A percentile compares a stretch with the other conserved stretches of the same genome.
Evolutionary conservation across 495 filamentous ascomycete genomes (phyloP).

Genomic region (Neurospora sp.): DNA sequence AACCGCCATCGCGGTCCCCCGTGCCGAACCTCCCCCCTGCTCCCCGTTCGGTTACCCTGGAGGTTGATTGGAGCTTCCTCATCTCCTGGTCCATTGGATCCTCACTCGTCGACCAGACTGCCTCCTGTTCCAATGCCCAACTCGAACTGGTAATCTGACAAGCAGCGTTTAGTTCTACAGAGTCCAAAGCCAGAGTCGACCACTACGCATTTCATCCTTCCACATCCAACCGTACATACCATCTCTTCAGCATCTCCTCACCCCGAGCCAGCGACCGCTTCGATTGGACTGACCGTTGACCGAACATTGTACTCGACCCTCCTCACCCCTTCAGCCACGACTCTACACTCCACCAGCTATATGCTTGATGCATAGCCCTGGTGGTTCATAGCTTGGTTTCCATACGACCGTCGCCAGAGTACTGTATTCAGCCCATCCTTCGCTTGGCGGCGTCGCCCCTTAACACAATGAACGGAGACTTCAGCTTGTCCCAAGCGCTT

Average conservation of each 20-base stretch:
- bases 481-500: slow-evolving; percentile 85
- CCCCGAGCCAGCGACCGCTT: background rate
- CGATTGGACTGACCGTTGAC: background rate
- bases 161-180: background rate
- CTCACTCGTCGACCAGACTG: background rate
- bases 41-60: background rate
- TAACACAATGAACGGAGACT: slow-evolving; percentile 70
- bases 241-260: background rate
- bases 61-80: background rate
- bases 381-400: background rate
- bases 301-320: background rate
- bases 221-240: background rate
- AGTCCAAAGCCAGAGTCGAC: background rate
- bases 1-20: background rate
- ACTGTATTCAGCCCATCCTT: background rate
- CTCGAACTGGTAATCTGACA: background rate
- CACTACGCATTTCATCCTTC: background rate
- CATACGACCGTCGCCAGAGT: background rate
- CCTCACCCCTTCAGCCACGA: background rate
- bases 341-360: background rate
- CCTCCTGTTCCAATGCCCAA: background rate
- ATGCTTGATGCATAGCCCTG: background rate
- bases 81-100: background rate
- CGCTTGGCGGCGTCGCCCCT: slow-evolving; percentile 5
- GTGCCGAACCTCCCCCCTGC: background rate